phyloP scores from a whole-genome alignment of 192 early-diverging fungal genomes.

The Gigaspora rosea region DNA sequence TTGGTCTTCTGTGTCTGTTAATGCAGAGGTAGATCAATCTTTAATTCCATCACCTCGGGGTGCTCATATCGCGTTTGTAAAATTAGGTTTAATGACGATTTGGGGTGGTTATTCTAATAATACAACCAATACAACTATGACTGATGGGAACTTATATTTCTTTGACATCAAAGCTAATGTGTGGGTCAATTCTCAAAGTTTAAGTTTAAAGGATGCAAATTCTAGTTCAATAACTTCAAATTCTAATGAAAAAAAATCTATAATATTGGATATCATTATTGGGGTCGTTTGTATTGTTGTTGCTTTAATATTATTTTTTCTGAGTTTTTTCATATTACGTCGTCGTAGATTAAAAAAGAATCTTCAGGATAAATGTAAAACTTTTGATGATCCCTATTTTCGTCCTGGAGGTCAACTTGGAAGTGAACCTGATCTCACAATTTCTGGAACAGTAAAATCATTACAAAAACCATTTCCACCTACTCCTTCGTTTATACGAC shows the following conservation, averaged over 20 bases:
- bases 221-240: background rate
- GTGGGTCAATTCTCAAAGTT: background rate
- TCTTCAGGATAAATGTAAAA: background rate
- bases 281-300: background rate
- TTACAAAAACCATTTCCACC: background rate
- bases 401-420: slow-evolving; percentile 11
- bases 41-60: slow-evolving; percentile 24
- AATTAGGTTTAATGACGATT: slow-evolving; percentile 10
- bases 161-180: slow-evolving; percentile 8
- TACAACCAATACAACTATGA: background rate
- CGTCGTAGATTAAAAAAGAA: background rate
- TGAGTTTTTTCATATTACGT: slow-evolving; percentile 11
- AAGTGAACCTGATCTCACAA: background rate
- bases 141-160: background rate
- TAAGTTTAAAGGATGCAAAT: background rate
- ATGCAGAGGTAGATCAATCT: background rate
- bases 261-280: background rate
- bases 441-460: background rate
- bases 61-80: background rate
- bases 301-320: background rate
- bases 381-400: slow-evolving; percentile 14
- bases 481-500: background rate
- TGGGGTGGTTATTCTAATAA: slow-evolving; percentile 19
- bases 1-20: background rate
- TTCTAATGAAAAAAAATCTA: background rate